Evolutionary conservation across 768 basidiomycete species (phyloP), one percentile per base, ranked within the genome.

Genomic region (Xerocomellus intermedius): DNA sequence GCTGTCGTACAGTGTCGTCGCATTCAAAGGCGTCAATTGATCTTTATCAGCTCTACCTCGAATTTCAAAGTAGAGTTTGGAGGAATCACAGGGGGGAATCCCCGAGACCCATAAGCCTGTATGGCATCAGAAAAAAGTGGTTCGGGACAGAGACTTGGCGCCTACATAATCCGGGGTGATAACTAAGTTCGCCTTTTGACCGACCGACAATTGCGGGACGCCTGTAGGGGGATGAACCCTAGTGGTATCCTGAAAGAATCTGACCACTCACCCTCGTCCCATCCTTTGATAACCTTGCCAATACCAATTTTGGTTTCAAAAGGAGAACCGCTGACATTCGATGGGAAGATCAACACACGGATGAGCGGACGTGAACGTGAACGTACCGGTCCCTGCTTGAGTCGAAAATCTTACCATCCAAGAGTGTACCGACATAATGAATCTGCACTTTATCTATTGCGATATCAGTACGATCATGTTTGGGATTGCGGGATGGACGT

Each of bases 281-380:
- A 94, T 30, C 92, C 90, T 66, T 79, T 87, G 74, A 95, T 94
- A 44, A 95, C 92, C 66, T 86, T 84, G 8, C 89, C 88, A 19
- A 83, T 75, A 42, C 92, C 90, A 58, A 93, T 92, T 66, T 81
- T 65, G 4, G 88, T 90, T 57, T 71, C 63, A 69, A 94, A 93
- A 1, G 89, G 81, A 0, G 4, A 3, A 0, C 76, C 74, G 37
- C 91, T 90, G 69, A 13, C n/a, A 24, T 45, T 46, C 24, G 33
- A 54, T 50, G 56, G 22, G 2, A 43, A 54, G 53, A 54, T 61
- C 52, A 60, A 41, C 12, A 28, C 17, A 44, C 8, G 2, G 38
- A 21, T n/a, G 14, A 24, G 38, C 12, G 28, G 46, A 14, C 52
- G 41, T 17, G 45, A 48, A 43, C 33, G 33, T 51, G 57, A 64